Base-by-base conservation (phyloP, 2,329 filamentous ascomycete species). In the Cladophialophora yegresii region DNA sequence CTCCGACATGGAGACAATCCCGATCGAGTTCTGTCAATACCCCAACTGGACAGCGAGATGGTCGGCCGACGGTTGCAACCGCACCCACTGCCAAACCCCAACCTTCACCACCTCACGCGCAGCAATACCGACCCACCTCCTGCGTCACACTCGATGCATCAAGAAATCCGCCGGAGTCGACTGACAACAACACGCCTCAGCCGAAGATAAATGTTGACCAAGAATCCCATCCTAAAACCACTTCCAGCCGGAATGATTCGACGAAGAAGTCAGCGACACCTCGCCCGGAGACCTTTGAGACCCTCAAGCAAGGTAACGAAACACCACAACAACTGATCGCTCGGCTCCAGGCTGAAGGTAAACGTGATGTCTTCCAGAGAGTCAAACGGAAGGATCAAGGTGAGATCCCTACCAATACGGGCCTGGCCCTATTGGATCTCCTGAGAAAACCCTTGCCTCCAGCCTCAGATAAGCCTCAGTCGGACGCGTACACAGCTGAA, bases 251-350 rank as follows among this genome's bases (percentile, higher is more conserved):
- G 23, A 20, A 58, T 36, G 43, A 49, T 23, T n/a, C 55, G 13
- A 33, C 30, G 30, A 51, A 59, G 43, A 13, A 50, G 16, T n/a
- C 16, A 13, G 50, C 23, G 20, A 33, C 49, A 13, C 50, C 36
- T 54, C 58, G 23, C 8, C 54, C 61, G 13, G 57, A 59, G n/a
- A 66, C 64, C 13, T 66, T 61, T 36, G 57, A 63, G n/a, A 63
- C 57, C 23, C 55, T 66, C 26, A 66, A 62, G 61, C 49, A 55
- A 54, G 58, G 54, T 10, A 54, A 54, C 23, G 64, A 66, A 40
- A 66, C 53, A 23, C 61, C 64, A 5, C 54, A 66, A 45, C 53
- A 64, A 28, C 36, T 66, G 5, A 66, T 66, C 13, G 47, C 53
- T 16, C 61, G 64, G 23, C 64, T 66, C 20, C 64, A 66, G 53